These are phyloP conservation scores for Lagerstroemia speciosa DNA, from an alignment of 345 rosid genomes.

Conservation along the genomic window DNA sequence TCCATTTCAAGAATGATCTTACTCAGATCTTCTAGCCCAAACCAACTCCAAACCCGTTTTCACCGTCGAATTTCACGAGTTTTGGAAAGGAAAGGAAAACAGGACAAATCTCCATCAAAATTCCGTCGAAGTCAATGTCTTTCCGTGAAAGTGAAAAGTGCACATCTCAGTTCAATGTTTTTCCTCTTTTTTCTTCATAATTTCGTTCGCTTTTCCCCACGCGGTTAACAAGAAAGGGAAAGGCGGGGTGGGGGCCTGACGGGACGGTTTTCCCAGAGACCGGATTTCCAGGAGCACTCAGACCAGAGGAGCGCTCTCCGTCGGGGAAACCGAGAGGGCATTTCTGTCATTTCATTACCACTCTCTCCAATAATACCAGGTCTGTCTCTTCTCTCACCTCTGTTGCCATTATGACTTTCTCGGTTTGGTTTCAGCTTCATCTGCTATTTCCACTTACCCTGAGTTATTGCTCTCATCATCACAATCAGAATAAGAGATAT, in stretches of 20 bases:
- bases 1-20: too few species aligned
- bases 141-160: background rate
- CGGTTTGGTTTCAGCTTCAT: too few species aligned
- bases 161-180: background rate
- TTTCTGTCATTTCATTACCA: conserved; percentile 6
- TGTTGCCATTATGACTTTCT: too few species aligned
- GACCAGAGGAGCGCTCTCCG: background rate
- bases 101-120: too few species aligned
- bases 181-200: background rate
- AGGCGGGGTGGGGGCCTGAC: background rate
- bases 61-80: too few species aligned
- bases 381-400: background rate
- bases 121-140: background rate
- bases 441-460: too few species aligned
- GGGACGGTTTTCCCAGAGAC: conserved; percentile 11
- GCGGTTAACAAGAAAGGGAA: background rate
- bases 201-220: background rate
- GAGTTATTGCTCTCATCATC: too few species aligned
- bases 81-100: too few species aligned
- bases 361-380: conserved; percentile 6
- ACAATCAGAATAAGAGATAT: too few species aligned
- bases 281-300: conserved; percentile 27
- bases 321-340: conserved; percentile 14
- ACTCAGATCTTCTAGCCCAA: too few species aligned
- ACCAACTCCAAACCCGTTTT: too few species aligned